These are phyloP conservation scores for Adansonia madagascariensis DNA, from an alignment of 441 rosid genomes.

Conservation along the genomic window DNA sequence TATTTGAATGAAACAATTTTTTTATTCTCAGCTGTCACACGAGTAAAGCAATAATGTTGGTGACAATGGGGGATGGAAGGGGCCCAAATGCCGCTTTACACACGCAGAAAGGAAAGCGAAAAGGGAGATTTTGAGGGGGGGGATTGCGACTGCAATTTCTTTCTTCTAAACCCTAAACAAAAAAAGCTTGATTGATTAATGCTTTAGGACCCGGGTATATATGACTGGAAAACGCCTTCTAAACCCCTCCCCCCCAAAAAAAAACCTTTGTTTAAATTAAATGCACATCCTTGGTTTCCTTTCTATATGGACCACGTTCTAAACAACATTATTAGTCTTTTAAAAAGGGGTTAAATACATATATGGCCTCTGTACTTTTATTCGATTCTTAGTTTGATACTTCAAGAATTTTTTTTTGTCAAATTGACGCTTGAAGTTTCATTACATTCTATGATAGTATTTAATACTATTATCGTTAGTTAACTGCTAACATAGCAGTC, in stretches of 20 bases:
- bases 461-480: no score
- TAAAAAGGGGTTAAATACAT: no score
- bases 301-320: no score
- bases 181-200: not conserved
- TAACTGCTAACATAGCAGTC: no score
- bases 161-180: not conserved
- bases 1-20: not conserved
- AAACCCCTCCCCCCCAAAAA: not conserved
- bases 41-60: not conserved
- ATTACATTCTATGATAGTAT: no score
- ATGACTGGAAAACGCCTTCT: not conserved
- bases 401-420: no score
- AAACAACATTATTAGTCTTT: no score
- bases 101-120: not conserved
- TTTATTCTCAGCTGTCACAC: not conserved
- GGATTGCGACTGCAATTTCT: not conserved
- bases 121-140: not conserved
- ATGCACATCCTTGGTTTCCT: not conserved
- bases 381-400: no score
- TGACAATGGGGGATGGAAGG: not conserved
- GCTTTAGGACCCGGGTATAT: not conserved
- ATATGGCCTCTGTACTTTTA: no score
- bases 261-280: not conserved
- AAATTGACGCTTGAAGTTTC: no score
- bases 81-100: slow-evolving; percentile 4